Evolutionary conservation across 768 basidiomycete species (phyloP), one percentile per base, ranked within the genome.

Genomic region (Trametes sanguinea): DNA sequence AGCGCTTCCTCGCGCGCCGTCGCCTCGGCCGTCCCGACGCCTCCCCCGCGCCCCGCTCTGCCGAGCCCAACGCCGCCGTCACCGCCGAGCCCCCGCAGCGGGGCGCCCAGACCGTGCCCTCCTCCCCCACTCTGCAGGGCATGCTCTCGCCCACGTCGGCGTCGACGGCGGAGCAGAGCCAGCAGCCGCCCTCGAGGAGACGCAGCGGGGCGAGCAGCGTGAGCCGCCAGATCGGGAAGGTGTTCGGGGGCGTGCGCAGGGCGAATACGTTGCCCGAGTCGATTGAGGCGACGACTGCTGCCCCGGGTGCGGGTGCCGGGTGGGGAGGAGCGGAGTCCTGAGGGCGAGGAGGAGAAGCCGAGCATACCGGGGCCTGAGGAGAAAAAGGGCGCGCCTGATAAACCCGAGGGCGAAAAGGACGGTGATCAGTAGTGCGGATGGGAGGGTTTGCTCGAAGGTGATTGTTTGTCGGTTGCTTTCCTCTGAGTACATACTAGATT

Each of bases 311-410:
- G 40, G 58, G 16, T 2, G 46, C 3, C 46, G 27, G 48, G 32
- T 27, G 53, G 10, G 9, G 51, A 54, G 47, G 48, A 43, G 48
- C 7, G 16, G 37, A 37, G 11, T 37, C 35, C 35, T 37, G 52
- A 32, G 45, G 37, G n/a, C 32, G 59, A 10, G 51, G 37, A 46
- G 37, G 44, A 14, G 4, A 45, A 46, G 37, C 57, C 44, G 57
- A 54, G 62, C 29, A 52, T 54, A 58, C 32, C 57, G 42, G 17
- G 1, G 52, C 57, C 52, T 27, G 47, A 58, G 30, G 62, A 63
- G 45, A 58, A 63, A 57, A 63, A 63, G 45, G 62, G 46, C 40
- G 62, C 62, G 17, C 62, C 62, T 9, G 57, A 63, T 29, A 63
- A 48, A 29, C 46, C 13, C 14, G 57, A 16, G n/a, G 54, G 13